Base-by-base conservation (phyloP, 306 rosid genomes). In the Cyamopsis tetragonoloba region DNA sequence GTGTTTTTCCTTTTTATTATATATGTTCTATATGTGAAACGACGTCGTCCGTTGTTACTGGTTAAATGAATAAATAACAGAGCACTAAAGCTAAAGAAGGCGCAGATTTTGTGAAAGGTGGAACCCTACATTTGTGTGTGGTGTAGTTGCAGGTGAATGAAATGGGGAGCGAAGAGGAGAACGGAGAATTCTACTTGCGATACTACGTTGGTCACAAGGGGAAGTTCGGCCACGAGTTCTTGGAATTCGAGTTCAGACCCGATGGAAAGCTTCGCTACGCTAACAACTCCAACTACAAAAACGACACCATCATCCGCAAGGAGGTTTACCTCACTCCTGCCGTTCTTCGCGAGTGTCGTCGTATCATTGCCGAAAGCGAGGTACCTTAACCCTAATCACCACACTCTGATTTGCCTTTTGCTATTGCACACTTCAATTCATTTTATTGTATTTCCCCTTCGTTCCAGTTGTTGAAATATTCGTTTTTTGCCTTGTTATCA, bases 221-320 rank as follows among this genome's bases (percentile, higher is more conserved):
- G 0, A 90, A 93, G 78, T 93, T 90, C 47, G 97, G 99, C 0
- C 97, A 93, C 19, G 99, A 93, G 73, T 93, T 93, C 73, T 58
- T 91, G 84, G 99, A 93, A 83, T 93, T 93, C 62, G 96, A 92
- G 85, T 93, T 89, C 73, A 77, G 92, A 32, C 89, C 95, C 1
- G 95, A 87, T 35, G 99, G 99, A 0, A 93, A 88, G 82, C 99
- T 93, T 8, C 95, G 99, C 2, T 93, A 93, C 38, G 99, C 99
- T 32, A 93, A 93, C 79, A 93, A 93, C 78, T 93, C 99, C 82
- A 93, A 93, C 79, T 93, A 93, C 96, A 93, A 93, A 71, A 93
- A 93, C 85, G 97, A 93, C 68, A 93, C 96, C 68, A 93, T 93
- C 81, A 93, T 93, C 42, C 97, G 99, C 75, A 93, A 93, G 81